Percentiles rank a stretch among this genome's conserved stretches.
These are phyloP conservation scores for Antrodiella citrinella DNA, from an alignment of 768 basidiomycete species.

Conservation along the genomic window DNA sequence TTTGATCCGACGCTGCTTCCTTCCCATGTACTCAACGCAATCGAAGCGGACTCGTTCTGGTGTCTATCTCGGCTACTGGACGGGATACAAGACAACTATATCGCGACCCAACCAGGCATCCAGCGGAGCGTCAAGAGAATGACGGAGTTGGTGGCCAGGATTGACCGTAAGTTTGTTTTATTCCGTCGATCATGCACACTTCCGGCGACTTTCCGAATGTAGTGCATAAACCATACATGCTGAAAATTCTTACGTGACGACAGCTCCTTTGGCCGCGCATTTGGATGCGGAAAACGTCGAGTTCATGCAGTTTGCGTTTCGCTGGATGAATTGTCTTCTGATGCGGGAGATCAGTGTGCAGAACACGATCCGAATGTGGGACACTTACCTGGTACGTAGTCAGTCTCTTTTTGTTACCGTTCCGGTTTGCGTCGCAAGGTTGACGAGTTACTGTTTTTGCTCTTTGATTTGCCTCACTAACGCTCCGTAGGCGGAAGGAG, in stretches of 20 bases:
- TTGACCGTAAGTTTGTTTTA: constrained; percentile 54
- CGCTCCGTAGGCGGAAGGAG: constrained; percentile 74
- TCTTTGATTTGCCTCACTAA: not conserved
- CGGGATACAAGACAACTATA: constrained; percentile 98
- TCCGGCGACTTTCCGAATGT: not conserved
- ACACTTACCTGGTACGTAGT: constrained; percentile 87
- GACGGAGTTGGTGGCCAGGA: constrained; percentile 86
- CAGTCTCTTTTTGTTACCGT: not conserved
- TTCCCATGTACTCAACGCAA: constrained; percentile 60
- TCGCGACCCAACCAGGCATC: constrained; percentile 93
- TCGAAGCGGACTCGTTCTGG: constrained; percentile 99
- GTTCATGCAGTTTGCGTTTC: constrained; percentile 99
- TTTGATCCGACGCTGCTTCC: constrained; percentile 80
- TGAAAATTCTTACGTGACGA: not conserved
- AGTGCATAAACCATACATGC: not conserved
- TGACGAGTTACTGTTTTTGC: not conserved
- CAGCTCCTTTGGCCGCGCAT: constrained; percentile 83
- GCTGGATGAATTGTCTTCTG: constrained; percentile 99
- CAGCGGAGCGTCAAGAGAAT: constrained; percentile 89
- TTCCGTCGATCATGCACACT: too few relatives aligned
- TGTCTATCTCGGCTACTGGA: constrained; percentile 92
- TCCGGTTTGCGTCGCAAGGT: not conserved
- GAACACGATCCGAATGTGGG: constrained; percentile 99
- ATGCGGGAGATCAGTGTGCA: constrained; percentile 97
- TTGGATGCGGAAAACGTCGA: constrained; percentile 89